Percentiles rank a stretch among this genome's conserved stretches.
phyloP scores from a whole-genome alignment of 768 basidiomycete species.

The Suillus ampliporus region DNA sequence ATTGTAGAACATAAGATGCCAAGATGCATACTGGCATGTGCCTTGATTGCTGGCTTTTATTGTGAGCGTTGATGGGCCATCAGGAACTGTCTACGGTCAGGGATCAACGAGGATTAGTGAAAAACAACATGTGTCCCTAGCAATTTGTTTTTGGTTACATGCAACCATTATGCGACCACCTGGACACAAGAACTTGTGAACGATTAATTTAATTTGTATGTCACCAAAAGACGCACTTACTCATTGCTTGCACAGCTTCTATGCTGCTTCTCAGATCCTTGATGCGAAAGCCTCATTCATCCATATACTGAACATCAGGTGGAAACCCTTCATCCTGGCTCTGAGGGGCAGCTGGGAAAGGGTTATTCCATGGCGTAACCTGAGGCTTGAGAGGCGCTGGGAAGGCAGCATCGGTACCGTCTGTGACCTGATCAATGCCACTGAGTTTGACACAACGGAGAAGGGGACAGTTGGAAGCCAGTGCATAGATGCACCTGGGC shows the following conservation, averaged over 20 bases:
- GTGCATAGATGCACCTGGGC: slow-evolving; percentile 73
- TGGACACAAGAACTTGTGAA: slow-evolving; percentile 78
- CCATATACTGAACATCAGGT: too few species aligned
- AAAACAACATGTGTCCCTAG: too few species aligned
- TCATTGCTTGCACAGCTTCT: slow-evolving; percentile 94
- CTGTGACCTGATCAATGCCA: slow-evolving; percentile 76
- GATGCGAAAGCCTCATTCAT: too few species aligned
- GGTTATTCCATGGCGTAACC: slow-evolving; percentile 38
- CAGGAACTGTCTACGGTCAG: too few species aligned
- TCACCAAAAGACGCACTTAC: slow-evolving; percentile 47
- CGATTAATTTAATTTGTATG: slow-evolving; percentile 11
- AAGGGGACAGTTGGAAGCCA: slow-evolving; percentile 75
- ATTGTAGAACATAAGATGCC: too few species aligned
- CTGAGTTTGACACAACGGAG: slow-evolving; percentile 91
- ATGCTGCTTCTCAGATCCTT: too few species aligned
- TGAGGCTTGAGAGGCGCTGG: slow-evolving; percentile 63
- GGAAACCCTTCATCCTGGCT: slow-evolving; percentile 50
- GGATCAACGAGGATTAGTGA: too few species aligned
- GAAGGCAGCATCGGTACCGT: slow-evolving; percentile 83
- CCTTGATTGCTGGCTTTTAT: too few species aligned
- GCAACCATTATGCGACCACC: slow-evolving; percentile 96
- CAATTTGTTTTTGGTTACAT: too few species aligned
- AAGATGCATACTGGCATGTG: too few species aligned
- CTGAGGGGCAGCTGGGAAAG: slow-evolving; percentile 45
- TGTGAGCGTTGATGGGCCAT: too few species aligned